phyloP scores from a whole-genome alignment of 305 asterid species.

The Fraxinus nigra region DNA sequence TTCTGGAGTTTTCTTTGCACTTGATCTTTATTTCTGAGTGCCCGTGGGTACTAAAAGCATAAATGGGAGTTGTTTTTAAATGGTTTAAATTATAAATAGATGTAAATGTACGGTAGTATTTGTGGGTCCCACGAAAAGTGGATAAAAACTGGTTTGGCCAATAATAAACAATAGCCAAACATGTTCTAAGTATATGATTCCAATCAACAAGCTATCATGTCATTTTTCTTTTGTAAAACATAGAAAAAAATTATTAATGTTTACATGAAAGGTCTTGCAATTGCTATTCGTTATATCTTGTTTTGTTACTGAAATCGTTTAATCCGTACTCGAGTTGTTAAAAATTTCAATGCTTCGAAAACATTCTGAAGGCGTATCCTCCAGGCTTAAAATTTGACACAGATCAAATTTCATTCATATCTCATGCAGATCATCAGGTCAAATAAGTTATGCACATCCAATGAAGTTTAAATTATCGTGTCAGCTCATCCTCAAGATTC shows the following conservation, averaged over 20 bases:
- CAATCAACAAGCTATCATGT: slow-evolving; percentile 6
- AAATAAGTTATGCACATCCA: neutral
- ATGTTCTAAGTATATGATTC: neutral
- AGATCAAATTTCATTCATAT: neutral
- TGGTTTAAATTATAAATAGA: neutral
- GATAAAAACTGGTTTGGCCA: neutral
- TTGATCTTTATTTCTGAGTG: neutral
- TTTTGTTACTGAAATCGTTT: neutral
- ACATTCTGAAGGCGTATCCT: neutral
- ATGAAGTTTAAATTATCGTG: neutral
- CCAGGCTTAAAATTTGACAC: neutral
- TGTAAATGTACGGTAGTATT: neutral
- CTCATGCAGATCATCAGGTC: neutral
- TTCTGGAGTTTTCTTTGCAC: neutral
- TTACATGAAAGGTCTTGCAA: neutral
- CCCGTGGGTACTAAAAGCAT: neutral
- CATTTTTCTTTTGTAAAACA: neutral
- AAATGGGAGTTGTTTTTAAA: neutral
- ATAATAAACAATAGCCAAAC: neutral
- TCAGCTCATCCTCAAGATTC: neutral
- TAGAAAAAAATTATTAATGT: neutral
- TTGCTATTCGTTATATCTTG: neutral
- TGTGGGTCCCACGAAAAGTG: neutral
- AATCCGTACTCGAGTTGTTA: neutral
- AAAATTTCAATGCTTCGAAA: neutral